A percentile compares a stretch with the other conserved stretches of the same genome.
Conservation (phyloP, 2,329 filamentous ascomycete genomes). For the Penicillium hordei region DNA sequence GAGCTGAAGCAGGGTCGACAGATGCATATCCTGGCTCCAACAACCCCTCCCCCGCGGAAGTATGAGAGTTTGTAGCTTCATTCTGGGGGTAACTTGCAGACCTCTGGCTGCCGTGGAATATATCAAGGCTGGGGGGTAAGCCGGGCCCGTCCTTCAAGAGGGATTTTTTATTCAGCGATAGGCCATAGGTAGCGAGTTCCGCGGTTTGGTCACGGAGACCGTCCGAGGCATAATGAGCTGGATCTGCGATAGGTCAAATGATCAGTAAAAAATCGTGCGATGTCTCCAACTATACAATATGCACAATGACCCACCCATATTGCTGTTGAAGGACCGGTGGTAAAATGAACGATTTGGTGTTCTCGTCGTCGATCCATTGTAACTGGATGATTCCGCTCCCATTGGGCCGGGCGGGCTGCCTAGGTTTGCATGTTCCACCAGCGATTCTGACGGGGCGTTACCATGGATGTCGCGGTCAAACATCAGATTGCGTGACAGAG, state of each 20-base stretch:
- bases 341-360: slow-evolving; percentile 48
- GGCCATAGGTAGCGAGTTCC: slow-evolving; percentile 77
- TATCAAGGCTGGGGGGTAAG: slow-evolving; percentile 32
- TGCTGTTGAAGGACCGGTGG: slow-evolving; percentile 46
- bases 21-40: slow-evolving; percentile 19
- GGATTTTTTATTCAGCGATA: slow-evolving; percentile 51
- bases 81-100: slow-evolving; percentile 11
- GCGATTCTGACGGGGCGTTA: slow-evolving; percentile 18
- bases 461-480: slow-evolving; percentile 23
- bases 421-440: slow-evolving; percentile 31
- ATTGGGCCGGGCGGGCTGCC: slow-evolving; percentile 29
- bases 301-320: slow-evolving; percentile 34
- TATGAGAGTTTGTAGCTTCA: slow-evolving; percentile 19
- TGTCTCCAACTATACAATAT: not conserved
- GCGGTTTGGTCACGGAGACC: slow-evolving; percentile 84
- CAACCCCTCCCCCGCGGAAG: slow-evolving; percentile 9
- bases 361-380: slow-evolving; percentile 36
- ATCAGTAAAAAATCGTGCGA: slow-evolving; percentile 23
- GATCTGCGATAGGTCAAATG: slow-evolving; percentile 57
- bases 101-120: slow-evolving; percentile 26
- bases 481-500: slow-evolving; percentile 25
- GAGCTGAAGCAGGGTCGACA: slow-evolving; percentile 30
- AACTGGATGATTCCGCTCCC: slow-evolving; percentile 30
- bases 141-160: slow-evolving; percentile 27
- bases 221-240: slow-evolving; percentile 68